Conservation (phyloP, 176 grass and related monocot species). For the Pharus latifolius region DNA sequence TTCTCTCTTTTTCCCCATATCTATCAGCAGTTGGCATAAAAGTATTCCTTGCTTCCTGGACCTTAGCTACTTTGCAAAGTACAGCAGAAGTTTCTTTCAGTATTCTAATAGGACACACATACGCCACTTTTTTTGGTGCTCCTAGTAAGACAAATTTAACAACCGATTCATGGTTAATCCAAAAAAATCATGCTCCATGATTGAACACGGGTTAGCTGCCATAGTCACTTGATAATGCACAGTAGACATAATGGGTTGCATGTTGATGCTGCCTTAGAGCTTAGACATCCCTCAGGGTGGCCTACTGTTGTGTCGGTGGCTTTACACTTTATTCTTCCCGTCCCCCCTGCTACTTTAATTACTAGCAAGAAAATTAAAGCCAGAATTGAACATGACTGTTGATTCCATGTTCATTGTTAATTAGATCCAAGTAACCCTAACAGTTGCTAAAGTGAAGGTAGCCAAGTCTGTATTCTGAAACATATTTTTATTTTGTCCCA, state of each 20-base stretch:
- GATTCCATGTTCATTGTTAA: slow-evolving; percentile 2
- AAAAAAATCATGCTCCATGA: slow-evolving; percentile 12
- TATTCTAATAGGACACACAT: slow-evolving; percentile 41
- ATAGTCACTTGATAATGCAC: slow-evolving; percentile 30
- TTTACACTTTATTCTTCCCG: slow-evolving; percentile 84
- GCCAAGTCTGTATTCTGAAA: background rate
- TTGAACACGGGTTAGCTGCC: slow-evolving; percentile 18
- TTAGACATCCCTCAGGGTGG: slow-evolving; percentile 43
- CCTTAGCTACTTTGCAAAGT: slow-evolving; percentile 53
- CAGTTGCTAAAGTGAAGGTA: background rate
- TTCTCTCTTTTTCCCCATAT: slow-evolving; percentile 24
- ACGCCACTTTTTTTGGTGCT: slow-evolving; percentile 28
- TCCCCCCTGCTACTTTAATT: slow-evolving; percentile 21
- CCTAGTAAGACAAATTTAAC: slow-evolving; percentile 68
- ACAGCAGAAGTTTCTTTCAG: slow-evolving; percentile 28
- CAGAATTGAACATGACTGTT: background rate
- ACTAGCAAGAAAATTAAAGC: slow-evolving; percentile 8
- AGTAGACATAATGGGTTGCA: slow-evolving; percentile 38
- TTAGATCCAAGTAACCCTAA: background rate
- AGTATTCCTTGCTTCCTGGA: slow-evolving; percentile 80
- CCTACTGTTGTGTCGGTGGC: slow-evolving; percentile 49
- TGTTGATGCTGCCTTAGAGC: slow-evolving; percentile 63
- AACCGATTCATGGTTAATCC: slow-evolving; percentile 15
- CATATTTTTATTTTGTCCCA: background rate
- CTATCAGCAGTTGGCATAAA: slow-evolving; percentile 19